Conservation (phyloP, 2,329 filamentous ascomycete genomes). For the Xylariales sp. region DNA sequence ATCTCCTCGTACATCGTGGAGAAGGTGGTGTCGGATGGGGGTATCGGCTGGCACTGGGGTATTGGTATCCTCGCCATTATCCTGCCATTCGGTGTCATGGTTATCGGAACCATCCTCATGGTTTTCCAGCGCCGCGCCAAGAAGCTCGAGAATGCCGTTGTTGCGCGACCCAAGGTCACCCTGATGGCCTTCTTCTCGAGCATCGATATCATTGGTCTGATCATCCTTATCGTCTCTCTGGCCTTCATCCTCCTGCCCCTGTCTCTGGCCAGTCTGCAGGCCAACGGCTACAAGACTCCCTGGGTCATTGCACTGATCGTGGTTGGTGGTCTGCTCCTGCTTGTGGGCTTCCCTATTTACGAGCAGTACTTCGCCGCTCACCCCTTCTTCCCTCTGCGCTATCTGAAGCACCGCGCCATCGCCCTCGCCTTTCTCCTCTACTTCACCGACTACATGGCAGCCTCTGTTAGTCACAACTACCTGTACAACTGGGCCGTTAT, state of each 20-base stretch:
- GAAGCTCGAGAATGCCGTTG: slow-evolving; percentile 15
- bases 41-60: slow-evolving; percentile 38
- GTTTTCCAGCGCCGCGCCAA: slow-evolving; percentile 30
- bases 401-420: slow-evolving; percentile 5
- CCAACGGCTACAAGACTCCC: slow-evolving; percentile 2
- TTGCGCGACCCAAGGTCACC: slow-evolving; percentile 18
- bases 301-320: slow-evolving; percentile 8
- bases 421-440: slow-evolving; percentile 1
- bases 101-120: slow-evolving; percentile 31
- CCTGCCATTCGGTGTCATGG: slow-evolving; percentile 30
- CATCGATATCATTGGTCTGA: slow-evolving; percentile 23
- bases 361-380: slow-evolving; percentile 5
- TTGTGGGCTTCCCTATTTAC: slow-evolving; percentile 5
- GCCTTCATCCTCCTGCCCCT: slow-evolving; percentile 8
- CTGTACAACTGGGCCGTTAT: slow-evolving; percentile 9
- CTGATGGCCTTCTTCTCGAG: slow-evolving; percentile 24
- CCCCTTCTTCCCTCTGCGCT: slow-evolving; percentile 6
- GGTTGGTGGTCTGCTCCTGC: slow-evolving; percentile 1
- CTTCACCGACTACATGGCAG: slow-evolving; percentile 3
- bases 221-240: slow-evolving; percentile 5
- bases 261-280: slow-evolving; percentile 2
- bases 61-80: slow-evolving; percentile 38
- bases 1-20: slow-evolving; percentile 35
- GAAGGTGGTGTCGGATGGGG: slow-evolving; percentile 23
- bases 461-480: slow-evolving; percentile 7